Evolutionary conservation across 1,284 basidiomycete species (phyloP).

Genomic region (Marasmius oreades): DNA sequence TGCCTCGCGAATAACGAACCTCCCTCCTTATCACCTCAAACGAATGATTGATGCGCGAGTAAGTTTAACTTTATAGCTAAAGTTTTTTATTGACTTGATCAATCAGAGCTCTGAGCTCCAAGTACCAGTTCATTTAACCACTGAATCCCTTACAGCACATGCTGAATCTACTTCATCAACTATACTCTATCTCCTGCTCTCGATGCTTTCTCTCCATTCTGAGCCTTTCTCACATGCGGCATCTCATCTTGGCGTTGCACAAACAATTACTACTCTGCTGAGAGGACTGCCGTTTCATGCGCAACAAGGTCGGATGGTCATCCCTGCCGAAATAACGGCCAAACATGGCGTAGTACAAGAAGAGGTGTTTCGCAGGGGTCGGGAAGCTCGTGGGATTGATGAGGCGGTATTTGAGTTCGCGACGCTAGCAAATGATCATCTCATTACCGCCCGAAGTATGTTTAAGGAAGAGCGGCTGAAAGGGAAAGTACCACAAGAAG

Average conservation of each 20-base stretch:
- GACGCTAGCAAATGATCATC: conserved; percentile 86
- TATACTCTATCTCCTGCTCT: conserved; percentile 76
- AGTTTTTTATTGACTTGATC: conserved; percentile 11
- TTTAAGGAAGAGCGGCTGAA: conserved; percentile 54
- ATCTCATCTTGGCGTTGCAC: conserved; percentile 73
- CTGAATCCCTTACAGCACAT: conserved; percentile 68
- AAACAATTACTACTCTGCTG: conserved; percentile 70
- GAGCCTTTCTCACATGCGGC: conserved; percentile 73
- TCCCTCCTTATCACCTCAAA: conserved; percentile 77
- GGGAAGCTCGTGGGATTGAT: conserved; percentile 57
- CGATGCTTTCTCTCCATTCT: conserved; percentile 63
- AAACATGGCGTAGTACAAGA: conserved; percentile 83
- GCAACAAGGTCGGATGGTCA: conserved; percentile 68
- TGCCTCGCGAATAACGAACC: conserved; percentile 44
- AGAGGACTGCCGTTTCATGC: conserved; percentile 78
- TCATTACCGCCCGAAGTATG: conserved; percentile 80
- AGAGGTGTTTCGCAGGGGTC: conserved; percentile 76
- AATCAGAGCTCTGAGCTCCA: conserved; percentile 72
- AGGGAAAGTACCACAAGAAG: conserved; percentile 59
- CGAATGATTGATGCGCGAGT: conserved; percentile 86
- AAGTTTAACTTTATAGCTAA: conserved; percentile 25
- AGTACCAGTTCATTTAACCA: conserved; percentile 64
- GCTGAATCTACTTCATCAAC: conserved; percentile 80
- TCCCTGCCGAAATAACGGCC: conserved; percentile 83
- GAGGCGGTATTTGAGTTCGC: conserved; percentile 89